phyloP scores from a whole-genome alignment of 1,139 yeast species.

The Yamadazyma spencermartinsiae region DNA sequence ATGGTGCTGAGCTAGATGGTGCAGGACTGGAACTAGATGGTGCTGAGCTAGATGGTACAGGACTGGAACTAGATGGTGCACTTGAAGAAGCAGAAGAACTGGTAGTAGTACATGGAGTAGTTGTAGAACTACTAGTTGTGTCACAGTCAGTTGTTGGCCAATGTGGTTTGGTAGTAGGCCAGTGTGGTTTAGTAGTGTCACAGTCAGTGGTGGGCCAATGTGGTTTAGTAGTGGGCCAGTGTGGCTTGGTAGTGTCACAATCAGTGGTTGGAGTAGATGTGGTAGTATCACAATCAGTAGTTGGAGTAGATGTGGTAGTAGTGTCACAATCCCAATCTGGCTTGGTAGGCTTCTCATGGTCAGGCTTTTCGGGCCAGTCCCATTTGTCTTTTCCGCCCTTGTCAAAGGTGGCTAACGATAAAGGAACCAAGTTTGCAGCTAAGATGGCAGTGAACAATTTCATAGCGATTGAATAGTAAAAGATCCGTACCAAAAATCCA shows the following conservation, averaged over 20 bases:
- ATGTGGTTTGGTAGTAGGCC: slow-evolving; percentile 6
- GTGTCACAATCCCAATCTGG: slow-evolving; percentile 14
- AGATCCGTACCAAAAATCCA: neutral
- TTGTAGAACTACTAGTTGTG: slow-evolving; percentile 20
- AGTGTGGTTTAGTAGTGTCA: slow-evolving; percentile 8
- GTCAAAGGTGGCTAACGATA: slow-evolving; percentile 11
- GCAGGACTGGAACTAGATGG: neutral
- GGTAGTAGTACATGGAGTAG: neutral
- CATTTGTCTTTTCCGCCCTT: slow-evolving; percentile 3
- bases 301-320: slow-evolving; percentile 1
- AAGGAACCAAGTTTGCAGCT: slow-evolving; percentile 11
- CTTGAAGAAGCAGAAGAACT: slow-evolving; percentile 13
- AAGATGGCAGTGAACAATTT: slow-evolving; percentile 9
- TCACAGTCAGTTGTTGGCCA: slow-evolving; percentile 14
- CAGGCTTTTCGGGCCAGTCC: neutral
- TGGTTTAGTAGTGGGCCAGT: slow-evolving; percentile 13
- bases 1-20: slow-evolving; percentile 1
- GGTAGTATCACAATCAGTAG: slow-evolving; percentile 24
- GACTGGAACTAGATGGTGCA: neutral
- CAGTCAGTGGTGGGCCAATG: slow-evolving; percentile 7
- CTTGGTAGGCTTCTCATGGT: neutral
- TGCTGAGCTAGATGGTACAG: neutral
- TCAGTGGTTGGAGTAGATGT: slow-evolving; percentile 10
- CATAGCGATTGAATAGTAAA: slow-evolving; percentile 10
- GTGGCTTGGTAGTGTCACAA: slow-evolving; percentile 24